Evolutionary conservation across 2,329 filamentous ascomycete genomes (phyloP).

Genomic region (Akanthomyces uredinophilus): DNA sequence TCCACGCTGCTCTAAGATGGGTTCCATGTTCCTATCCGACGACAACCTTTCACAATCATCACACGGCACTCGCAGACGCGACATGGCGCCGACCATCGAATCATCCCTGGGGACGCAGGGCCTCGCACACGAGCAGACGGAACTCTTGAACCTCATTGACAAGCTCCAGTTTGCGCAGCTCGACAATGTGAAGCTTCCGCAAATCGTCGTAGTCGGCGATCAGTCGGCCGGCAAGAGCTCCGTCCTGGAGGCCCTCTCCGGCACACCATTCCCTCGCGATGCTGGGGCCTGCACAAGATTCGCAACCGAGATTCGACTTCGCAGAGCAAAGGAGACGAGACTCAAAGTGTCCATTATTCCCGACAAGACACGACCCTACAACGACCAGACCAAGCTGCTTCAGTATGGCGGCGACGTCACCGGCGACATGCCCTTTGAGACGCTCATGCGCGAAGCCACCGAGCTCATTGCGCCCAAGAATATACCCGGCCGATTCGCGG

Average conservation of each 20-base stretch:
- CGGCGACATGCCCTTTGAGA: constrained; percentile 41
- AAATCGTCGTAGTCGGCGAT: constrained; percentile 61
- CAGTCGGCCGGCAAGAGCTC: constrained; percentile 62
- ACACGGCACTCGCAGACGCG: constrained; percentile 20
- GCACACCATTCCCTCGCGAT: constrained; percentile 55
- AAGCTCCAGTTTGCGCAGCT: constrained; percentile 49
- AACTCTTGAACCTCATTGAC: constrained; percentile 53
- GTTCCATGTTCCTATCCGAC: not conserved
- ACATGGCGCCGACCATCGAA: constrained; percentile 40
- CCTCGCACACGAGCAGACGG: constrained; percentile 49
- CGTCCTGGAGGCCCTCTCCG: constrained; percentile 58
- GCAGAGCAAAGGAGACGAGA: constrained; percentile 38
- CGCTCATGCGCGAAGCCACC: constrained; percentile 46
- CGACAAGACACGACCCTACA: constrained; percentile 41
- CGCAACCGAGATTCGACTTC: constrained; percentile 54
- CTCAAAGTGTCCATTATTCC: constrained; percentile 52
- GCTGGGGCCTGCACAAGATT: constrained; percentile 58
- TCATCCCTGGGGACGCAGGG: constrained; percentile 45
- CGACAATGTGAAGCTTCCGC: constrained; percentile 50
- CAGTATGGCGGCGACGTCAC: constrained; percentile 45
- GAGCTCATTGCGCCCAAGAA: constrained; percentile 47
- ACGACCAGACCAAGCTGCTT: constrained; percentile 42
- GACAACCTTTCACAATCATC: constrained; percentile 4
- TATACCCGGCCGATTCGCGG: constrained; percentile 46
- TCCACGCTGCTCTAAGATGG: not conserved